These are phyloP conservation scores for Aspergillus panamensis DNA, from an alignment of 495 filamentous ascomycete species.

Conservation along the genomic window DNA sequence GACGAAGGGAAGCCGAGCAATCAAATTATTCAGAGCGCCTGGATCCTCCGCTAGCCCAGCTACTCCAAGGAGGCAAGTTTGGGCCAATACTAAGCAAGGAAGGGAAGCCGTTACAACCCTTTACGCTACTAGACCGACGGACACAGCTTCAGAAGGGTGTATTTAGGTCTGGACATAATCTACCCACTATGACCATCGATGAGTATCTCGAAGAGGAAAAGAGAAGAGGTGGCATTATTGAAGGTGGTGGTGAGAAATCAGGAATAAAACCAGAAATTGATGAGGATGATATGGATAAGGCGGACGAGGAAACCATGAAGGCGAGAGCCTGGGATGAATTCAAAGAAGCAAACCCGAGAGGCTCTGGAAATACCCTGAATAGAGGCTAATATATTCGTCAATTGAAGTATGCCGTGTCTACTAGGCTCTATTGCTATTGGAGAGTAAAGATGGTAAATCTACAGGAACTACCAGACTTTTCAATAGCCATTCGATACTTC, in stretches of 20 bases:
- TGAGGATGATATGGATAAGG: constrained; percentile 83
- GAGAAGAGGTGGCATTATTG: constrained; percentile 80
- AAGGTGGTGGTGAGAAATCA: constrained; percentile 82
- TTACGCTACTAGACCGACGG: constrained; percentile 77
- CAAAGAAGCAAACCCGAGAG: constrained; percentile 82
- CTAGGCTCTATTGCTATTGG: background rate
- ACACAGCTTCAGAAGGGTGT: constrained; percentile 77
- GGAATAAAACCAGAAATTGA: constrained; percentile 67
- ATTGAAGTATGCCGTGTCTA: background rate
- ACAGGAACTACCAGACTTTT: too few relatives aligned
- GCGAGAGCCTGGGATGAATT: constrained; percentile 95
- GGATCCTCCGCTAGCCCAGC: constrained; percentile 57
- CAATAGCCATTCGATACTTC: too few relatives aligned
- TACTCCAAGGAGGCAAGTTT: constrained; percentile 48
- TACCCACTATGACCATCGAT: constrained; percentile 97
- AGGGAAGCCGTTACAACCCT: constrained; percentile 87
- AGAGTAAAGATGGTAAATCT: background rate
- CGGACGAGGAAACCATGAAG: constrained; percentile 87
- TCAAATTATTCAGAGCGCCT: constrained; percentile 71
- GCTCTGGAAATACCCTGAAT: constrained; percentile 83
- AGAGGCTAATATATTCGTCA: constrained; percentile 53
- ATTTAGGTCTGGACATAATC: constrained; percentile 84
- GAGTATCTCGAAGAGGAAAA: constrained; percentile 95
- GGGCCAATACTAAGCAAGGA: constrained; percentile 77
- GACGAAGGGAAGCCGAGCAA: constrained; percentile 37